Evolutionary conservation across 2,329 filamentous ascomycete genomes (phyloP).

Genomic region (Paramyrothecium roridum): DNA sequence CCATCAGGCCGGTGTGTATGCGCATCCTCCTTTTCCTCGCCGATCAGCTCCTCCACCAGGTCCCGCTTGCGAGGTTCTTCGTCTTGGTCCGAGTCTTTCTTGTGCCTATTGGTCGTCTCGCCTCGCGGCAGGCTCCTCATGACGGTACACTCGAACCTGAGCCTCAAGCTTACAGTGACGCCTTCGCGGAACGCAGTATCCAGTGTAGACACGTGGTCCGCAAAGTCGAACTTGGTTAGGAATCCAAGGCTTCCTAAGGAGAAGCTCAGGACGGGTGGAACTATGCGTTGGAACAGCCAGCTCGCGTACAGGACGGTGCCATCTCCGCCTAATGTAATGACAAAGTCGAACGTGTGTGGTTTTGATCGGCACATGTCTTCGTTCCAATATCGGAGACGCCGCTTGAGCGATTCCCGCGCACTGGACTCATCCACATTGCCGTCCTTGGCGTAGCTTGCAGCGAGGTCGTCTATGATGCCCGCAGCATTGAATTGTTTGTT

Average conservation of each 20-base stretch:
- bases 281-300: constrained; percentile 94
- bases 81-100: constrained; percentile 27
- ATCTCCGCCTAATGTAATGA: constrained; percentile 88
- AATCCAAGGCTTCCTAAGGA: constrained; percentile 90
- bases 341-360: constrained; percentile 90
- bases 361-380: constrained; percentile 71
- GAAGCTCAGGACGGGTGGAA: constrained; percentile 91
- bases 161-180: constrained; percentile 79
- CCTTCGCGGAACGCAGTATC: constrained; percentile 73
- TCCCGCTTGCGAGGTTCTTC: constrained; percentile 51
- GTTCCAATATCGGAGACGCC: constrained; percentile 78
- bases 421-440: constrained; percentile 27
- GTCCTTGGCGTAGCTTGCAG: constrained; percentile 35
- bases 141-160: constrained; percentile 89
- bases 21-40: constrained; percentile 78
- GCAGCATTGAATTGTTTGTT: constrained; percentile 71
- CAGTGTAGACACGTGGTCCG: constrained; percentile 66
- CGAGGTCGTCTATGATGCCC: constrained; percentile 64
- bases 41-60: constrained; percentile 85
- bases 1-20: constrained; percentile 82
- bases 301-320: constrained; percentile 96
- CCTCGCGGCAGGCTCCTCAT: constrained; percentile 70
- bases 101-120: constrained; percentile 11
- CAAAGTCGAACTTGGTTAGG: constrained; percentile 93
- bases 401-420: constrained; percentile 32